phyloP scores from a whole-genome alignment of 2,329 filamentous ascomycete genomes.

The Ophiostoma sp. region DNA sequence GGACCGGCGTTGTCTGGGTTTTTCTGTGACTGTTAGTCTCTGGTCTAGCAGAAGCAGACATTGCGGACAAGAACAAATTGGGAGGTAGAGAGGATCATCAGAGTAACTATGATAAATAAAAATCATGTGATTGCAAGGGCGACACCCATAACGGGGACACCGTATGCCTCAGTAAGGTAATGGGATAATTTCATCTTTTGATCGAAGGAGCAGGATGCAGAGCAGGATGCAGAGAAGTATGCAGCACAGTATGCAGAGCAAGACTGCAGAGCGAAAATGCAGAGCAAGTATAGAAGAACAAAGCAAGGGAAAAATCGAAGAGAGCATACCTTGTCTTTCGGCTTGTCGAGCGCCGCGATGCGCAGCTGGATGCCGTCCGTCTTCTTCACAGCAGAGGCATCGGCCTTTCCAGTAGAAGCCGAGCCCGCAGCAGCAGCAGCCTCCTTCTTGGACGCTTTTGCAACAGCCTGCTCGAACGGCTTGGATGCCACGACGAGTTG shows the following conservation, averaged over 20 bases:
- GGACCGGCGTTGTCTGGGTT: constrained; percentile 59
- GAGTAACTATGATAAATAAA: constrained; percentile 66
- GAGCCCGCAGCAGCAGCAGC: constrained; percentile 17
- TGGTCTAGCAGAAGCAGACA: neutral
- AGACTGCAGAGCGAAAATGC: too few species aligned
- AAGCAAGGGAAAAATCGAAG: neutral
- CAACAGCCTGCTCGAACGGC: constrained; percentile 15
- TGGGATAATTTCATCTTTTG: constrained; percentile 68
- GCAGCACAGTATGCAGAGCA: too few species aligned
- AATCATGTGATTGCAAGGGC: constrained; percentile 58
- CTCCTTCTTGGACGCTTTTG: constrained; percentile 23
- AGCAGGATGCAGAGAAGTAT: too few species aligned
- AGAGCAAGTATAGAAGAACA: too few species aligned
- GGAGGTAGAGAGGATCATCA: constrained; percentile 38
- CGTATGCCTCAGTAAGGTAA: constrained; percentile 65
- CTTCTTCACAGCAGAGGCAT: constrained; percentile 21
- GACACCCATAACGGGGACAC: constrained; percentile 73
- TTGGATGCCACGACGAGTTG: constrained; percentile 11
- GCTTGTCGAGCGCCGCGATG: constrained; percentile 29
- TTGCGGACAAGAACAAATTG: constrained; percentile 27
- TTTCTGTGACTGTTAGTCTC: neutral
- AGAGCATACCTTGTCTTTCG: constrained; percentile 33
- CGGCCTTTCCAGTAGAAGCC: constrained; percentile 17
- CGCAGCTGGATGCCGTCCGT: constrained; percentile 31
- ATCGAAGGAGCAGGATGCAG: constrained; percentile 33